Base-by-base conservation (phyloP, 169 alveolate genomes). In the Amoebophrya sp. region DNA sequence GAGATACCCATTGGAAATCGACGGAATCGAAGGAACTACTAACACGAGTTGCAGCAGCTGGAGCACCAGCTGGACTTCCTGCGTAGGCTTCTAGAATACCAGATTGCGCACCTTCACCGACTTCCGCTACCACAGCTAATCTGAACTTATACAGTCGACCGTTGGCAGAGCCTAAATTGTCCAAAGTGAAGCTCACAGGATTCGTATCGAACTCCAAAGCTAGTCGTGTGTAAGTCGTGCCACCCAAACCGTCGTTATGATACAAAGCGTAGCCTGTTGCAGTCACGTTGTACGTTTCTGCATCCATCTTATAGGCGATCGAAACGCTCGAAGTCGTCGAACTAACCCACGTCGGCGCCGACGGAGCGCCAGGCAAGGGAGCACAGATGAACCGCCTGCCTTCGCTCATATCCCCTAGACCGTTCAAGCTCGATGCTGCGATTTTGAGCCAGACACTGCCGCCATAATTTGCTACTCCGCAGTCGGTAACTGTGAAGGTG, bases 331-430 rank as follows among this genome's bases (percentile, higher is more conserved):
- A 26, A 29, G 83, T 36, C 83, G 83, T 65, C 83, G 83, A 65
- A 29, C 33, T 0, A 0, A 1, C 83, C 83, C 83, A 65, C 33
- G 83, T 65, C 83, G n/a, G 39, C 83, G 83, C 38, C 10, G 39
- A 26, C 83, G 83, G 83, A 29, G 83, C 83, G 33, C 26, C 83
- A 29, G 83, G 83, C 26, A 6, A 6, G 39, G 83, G 83, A 18
- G 83, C 83, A 36, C 83, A 65, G 83, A 65, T 26, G n/a, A 65
- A 65, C 83, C 83, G 83, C 36, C 83, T 29, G 33, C 83, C 83
- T 36, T 65, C 83, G 83, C 38, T 26, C 10, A 65, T 26, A 1
- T 6, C 83, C 83, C 83, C 83, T 36, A 26, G 39, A 29, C 83
- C 83, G 33, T 65, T 65, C 83, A 65, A 29, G 33, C 38, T 26